These are phyloP conservation scores for Rhynchosporium graminicola DNA, from an alignment of 2,329 filamentous ascomycete genomes.

Conservation along the genomic window DNA sequence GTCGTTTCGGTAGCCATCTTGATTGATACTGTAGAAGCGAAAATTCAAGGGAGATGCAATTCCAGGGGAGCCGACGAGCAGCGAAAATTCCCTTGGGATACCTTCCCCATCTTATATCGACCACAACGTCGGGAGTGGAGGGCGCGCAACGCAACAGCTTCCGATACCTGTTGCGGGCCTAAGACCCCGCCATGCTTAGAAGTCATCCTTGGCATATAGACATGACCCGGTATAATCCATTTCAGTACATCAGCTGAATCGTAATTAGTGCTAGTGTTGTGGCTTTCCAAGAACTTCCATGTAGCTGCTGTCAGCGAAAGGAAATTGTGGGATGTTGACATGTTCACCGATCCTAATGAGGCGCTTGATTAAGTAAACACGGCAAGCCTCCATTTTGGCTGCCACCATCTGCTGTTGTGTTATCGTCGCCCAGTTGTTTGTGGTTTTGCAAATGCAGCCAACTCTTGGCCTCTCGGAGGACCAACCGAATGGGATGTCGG, in stretches of 20 bases:
- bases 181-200: conserved; percentile 12
- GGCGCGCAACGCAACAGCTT: neutral
- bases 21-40: neutral
- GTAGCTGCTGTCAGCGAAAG: neutral
- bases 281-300: neutral
- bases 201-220: neutral
- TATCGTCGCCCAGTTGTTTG: conserved; percentile 7
- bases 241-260: neutral
- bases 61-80: neutral
- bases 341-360: neutral
- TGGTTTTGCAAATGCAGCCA: conserved; percentile 6
- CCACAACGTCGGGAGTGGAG: conserved; percentile 1
- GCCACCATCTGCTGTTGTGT: neutral
- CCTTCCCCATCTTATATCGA: conserved; percentile 7
- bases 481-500: neutral
- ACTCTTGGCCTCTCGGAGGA: conserved; percentile 3
- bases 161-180: conserved; percentile 4
- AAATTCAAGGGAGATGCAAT: neutral
- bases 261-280: neutral
- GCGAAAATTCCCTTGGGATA: neutral
- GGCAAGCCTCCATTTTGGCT: neutral
- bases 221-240: neutral
- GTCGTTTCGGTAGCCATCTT: conserved; percentile 16
- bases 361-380: neutral
- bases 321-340: neutral